Percentiles rank a stretch among this genome's conserved stretches.
These are phyloP conservation scores for Gnaphalium uliginosum DNA, from an alignment of 129 eudicot species.

Conservation along the genomic window DNA sequence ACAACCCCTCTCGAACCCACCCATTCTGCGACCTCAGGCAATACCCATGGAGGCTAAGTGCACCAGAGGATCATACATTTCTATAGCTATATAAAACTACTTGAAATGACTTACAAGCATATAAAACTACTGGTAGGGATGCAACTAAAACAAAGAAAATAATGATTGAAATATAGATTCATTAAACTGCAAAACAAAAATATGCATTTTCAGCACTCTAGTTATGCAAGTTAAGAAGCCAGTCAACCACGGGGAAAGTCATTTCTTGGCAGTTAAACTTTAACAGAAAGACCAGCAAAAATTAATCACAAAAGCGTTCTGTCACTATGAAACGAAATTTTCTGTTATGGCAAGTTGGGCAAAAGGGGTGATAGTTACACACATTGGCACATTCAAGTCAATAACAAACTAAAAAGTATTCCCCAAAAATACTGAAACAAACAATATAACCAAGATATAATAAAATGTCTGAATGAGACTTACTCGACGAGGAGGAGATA, in stretches of 20 bases:
- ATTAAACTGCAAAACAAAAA: not conserved
- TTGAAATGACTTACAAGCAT: too few relatives aligned
- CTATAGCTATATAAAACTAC: not conserved
- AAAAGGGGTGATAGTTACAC: not conserved
- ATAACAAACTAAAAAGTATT: conserved; percentile 13
- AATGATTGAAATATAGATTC: not conserved
- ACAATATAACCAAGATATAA: not conserved
- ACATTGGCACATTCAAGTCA: not conserved
- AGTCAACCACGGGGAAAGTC: not conserved
- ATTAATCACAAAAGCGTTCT: not conserved
- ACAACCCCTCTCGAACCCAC: not conserved
- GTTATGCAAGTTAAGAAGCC: not conserved
- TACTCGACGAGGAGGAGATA: conserved; percentile 94
- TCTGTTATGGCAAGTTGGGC: not conserved
- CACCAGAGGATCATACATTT: not conserved
- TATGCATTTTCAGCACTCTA: not conserved
- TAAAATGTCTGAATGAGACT: conserved; percentile 23
- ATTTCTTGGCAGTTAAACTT: not conserved
- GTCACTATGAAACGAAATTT: not conserved
- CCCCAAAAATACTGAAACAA: not conserved
- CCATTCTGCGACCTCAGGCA: not conserved
- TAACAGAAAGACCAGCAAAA: not conserved
- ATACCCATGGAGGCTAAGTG: not conserved
- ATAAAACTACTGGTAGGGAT: not conserved
- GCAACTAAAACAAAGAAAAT: not conserved